Evolutionary conservation across 75 land plant species (phyloP).

Genomic region (Sequoiadendron giganteum): DNA sequence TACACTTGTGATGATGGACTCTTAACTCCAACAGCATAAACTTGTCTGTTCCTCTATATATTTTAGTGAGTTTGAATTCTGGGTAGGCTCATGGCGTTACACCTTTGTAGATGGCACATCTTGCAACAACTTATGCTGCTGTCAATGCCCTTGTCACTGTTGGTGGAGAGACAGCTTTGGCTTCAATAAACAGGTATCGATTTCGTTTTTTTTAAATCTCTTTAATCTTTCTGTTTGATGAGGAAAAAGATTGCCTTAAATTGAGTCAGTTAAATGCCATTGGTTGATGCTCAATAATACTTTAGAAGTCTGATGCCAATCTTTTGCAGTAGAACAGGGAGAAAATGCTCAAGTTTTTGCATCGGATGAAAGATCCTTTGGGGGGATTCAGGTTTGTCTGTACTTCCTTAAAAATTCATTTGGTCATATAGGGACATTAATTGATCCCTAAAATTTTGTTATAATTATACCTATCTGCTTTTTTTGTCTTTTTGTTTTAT

Average conservation of each 20-base stretch:
- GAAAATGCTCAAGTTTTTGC: conserved; percentile 58
- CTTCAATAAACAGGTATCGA: conserved; percentile 85
- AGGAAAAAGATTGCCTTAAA: neutral
- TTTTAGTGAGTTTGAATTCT: neutral
- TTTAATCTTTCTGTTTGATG: neutral
- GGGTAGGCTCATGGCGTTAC: neutral
- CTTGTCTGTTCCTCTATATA: neutral
- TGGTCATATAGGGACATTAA: neutral
- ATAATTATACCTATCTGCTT: neutral
- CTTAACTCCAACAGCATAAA: neutral
- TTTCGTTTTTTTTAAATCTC: neutral
- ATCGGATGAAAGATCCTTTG: conserved; percentile 78
- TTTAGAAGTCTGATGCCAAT: conserved; percentile 10
- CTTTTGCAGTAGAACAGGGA: conserved; percentile 51
- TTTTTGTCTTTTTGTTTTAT: neutral
- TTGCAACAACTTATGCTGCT: conserved; percentile 99
- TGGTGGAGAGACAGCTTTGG: conserved; percentile 70
- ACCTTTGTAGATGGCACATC: conserved; percentile 80
- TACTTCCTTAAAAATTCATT: neutral
- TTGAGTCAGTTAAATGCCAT: neutral
- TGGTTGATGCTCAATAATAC: neutral
- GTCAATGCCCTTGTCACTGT: conserved; percentile 84
- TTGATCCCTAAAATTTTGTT: neutral
- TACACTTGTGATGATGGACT: neutral
- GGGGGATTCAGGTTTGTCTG: conserved; percentile 83